Base-by-base conservation (phyloP, 2,329 filamentous ascomycete genomes). In the Ceratocystis alfenasii region DNA sequence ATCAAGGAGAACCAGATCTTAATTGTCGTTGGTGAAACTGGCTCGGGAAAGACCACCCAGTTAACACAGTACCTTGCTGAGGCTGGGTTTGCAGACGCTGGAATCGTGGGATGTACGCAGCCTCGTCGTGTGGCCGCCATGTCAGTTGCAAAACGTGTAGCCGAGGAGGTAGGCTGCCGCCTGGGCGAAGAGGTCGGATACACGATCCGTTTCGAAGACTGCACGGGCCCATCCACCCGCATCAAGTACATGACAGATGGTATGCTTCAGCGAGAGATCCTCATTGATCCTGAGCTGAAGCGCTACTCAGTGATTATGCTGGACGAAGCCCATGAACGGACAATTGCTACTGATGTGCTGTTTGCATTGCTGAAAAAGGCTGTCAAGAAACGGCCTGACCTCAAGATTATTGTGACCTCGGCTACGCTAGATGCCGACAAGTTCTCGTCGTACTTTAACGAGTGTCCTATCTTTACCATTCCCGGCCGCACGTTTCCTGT, bases 171-270 rank as follows among this genome's bases (percentile, higher is more conserved):
- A 67, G 93, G 94, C 17, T 96, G 93, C 71, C 83, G 87, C 69
- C 81, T 97, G 12, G 94, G 94, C 44, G 86, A 92, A 66, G 92
- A 96, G 74, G 93, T 99, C 69, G 94, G 94, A 65, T 99, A 99
- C 74, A 96, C 89, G 6, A 96, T 99, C 73, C 90, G 94, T 74
- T 99, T 99, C 73, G 94, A 99, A 73, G 94, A 99, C 76, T 89
- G 87, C 74, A 96, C 93, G 0, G 89, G 87, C 69, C 85, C 90
- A 1, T 82, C 87, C 20, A 99, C 94, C 1, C 90, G 87, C 73
- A 96, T 99, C 79, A 99, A 99, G 78, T 99, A 99, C 78, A 96
- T 99, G 93, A 99, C 94, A 17, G 94, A 99, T 72, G 94, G 94
- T 75, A 97, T 97, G 89, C 83, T 99, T 74, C 87, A 96, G 77